Evolutionary conservation across 805 yeast species (phyloP), one percentile per base, ranked within the genome.

Genomic region (Metschnikowia arizonensis): DNA sequence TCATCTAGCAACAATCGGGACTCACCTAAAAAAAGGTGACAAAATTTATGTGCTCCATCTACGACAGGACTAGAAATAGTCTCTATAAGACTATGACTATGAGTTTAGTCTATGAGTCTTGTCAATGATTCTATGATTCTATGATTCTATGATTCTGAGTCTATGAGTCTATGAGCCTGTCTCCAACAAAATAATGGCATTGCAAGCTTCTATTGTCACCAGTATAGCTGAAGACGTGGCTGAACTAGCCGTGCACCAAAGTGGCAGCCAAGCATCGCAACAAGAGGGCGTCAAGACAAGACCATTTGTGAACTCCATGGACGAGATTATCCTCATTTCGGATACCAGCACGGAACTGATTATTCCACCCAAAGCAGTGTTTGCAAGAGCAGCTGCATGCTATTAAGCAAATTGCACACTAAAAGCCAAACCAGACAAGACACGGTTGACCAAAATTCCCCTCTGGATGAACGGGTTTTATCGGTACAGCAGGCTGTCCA

Each of bases 391-490:
- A 12, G 42, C 50, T 4, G 50, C 48, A 25, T 45, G 45, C 31
- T 48, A 48, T 25, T 33, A 48, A 39, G 40, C 45, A 48, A 32
- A 48, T 45, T 9, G 46, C 45, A 33, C 46, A 40, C 50, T 48
- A 48, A 26, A 41, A 41, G 23, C 50, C 50, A 88, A 71, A 38
- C 88, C 88, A n/a, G 93, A 83, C 4, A 88, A 51, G 19, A 83
- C 56, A 50, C 96, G 89, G 61, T 84, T 84, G 53, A 95, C 93
- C 28, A 88, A 72, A 33, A 88, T 77, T 67, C 96, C 97, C 58
- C 97, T 96, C 69, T 89, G 96, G 50, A 89, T 76, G 65, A 96
- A 74, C n/a, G 89, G 78, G n/a, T n/a, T 54, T 88, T 96, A 62
- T n/a, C n/a, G n/a, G n/a, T 84, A 88, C n/a, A 74, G 54, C 33